These are phyloP conservation scores for Ramalina peruviana DNA, from an alignment of 495 filamentous ascomycete species.

Conservation along the genomic window DNA sequence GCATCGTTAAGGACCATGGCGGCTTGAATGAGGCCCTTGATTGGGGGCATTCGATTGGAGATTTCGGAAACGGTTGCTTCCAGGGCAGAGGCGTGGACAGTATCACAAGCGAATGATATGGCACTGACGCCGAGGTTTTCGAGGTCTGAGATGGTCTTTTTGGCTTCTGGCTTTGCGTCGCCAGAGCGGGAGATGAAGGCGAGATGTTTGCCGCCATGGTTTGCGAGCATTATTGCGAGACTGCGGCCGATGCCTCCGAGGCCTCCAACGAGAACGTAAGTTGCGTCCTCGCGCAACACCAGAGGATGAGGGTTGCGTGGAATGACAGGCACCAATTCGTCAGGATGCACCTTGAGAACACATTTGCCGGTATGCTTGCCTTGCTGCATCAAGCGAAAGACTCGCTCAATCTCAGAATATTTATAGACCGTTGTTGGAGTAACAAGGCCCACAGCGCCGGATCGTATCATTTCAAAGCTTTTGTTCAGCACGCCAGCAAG, in stretches of 20 bases:
- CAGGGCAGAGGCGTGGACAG: constrained; percentile 21
- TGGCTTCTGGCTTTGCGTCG: background rate
- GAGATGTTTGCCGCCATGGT: constrained; percentile 19
- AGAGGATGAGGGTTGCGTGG: constrained; percentile 5
- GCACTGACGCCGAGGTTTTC: constrained; percentile 9
- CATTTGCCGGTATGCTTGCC: constrained; percentile 1
- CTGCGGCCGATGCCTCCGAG: constrained; percentile 22
- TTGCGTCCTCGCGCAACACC: constrained; percentile 2
- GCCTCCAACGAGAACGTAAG: constrained; percentile 25
- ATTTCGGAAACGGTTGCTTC: constrained; percentile 6
- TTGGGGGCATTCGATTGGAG: constrained; percentile 14
- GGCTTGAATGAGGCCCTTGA: constrained; percentile 23
- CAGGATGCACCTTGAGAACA: constrained; percentile 3
- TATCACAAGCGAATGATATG: constrained; percentile 27
- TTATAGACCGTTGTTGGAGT: constrained; percentile 25
- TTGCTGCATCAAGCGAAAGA: constrained; percentile 29
- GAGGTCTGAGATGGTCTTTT: constrained; percentile 7
- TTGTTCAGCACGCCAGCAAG: background rate
- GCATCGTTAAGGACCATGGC: constrained; percentile 26
- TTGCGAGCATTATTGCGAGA: constrained; percentile 16
- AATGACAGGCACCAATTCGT: background rate
- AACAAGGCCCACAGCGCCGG: constrained; percentile 10
- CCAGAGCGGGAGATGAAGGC: constrained; percentile 19
- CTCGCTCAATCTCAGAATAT: constrained; percentile 28
- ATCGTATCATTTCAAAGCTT: constrained; percentile 2